Base-by-base conservation (phyloP, 2,329 filamentous ascomycete species). In the Blastomyces gilchristii region DNA sequence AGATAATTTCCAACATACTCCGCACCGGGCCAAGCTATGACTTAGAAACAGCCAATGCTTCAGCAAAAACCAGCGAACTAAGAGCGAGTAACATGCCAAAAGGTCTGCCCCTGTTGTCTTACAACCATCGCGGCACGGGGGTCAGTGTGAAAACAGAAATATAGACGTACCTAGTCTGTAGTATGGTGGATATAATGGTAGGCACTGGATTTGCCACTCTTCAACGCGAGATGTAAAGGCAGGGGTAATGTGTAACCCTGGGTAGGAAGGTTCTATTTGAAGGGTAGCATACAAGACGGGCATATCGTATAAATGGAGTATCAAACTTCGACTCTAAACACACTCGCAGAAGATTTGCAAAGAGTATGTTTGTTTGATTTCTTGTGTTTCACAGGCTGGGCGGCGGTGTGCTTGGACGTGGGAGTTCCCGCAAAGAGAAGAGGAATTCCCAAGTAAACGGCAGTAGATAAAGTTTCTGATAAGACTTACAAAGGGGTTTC, bases 31-130 rank as follows among this genome's bases (percentile, higher is more conserved):
- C n/a, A 37, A 34, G 9, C 16, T 25, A 59, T 22, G 43, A 12
- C 39, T 34, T 47, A 43, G 22, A 18, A 59, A 31, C 22, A 9
- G 28, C 25, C 14, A 47, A 25, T 47, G 57, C 41, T 49, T 59
- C 57, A 59, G 47, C 41, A 47, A 11, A n/a, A n/a, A 37, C n/a
- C 45, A 28, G 14, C 41, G 28, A 59, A 59, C 41, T 25, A 59
- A n/a, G 22, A 31, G 39, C 57, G 14, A 41, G 57, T 59, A 59
- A 49, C 41, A 59, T 34, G 57, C 16, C 57, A 47, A 59, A 59
- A 37, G 22, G 43, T 49, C 22, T 47, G 57, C 57, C 57, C 41
- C 57, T 59, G 39, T 59, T 47, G 57, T 59, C 43, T n/a, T 59
- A 59, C 57, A 59, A 34, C 41, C 57, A 37, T n/a, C 25, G 57